These are phyloP conservation scores for Blumeriella jaapii DNA, from an alignment of 2,329 filamentous ascomycete species.

Conservation along the genomic window DNA sequence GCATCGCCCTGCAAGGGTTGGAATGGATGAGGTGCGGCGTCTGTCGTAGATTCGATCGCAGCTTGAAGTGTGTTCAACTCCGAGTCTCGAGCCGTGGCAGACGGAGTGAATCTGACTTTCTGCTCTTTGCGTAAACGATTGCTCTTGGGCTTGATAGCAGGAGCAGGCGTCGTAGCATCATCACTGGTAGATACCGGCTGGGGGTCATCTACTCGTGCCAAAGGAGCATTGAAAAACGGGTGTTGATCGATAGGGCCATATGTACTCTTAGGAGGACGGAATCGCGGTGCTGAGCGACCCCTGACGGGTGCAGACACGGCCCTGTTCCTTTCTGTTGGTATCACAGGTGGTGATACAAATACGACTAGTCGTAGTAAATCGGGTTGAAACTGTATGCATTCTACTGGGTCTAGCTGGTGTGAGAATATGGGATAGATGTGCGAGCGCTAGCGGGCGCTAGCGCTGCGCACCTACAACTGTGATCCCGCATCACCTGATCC, in stretches of 20 bases:
- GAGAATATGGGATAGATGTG: too few relatives aligned
- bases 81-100: conserved; percentile 18
- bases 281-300: conserved; percentile 17
- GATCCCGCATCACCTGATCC: too few relatives aligned
- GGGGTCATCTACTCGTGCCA: conserved; percentile 8
- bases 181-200: neutral
- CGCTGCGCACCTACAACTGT: too few relatives aligned
- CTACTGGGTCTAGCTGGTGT: too few relatives aligned
- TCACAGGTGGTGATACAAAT: too few relatives aligned
- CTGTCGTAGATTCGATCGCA: conserved; percentile 13
- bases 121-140: conserved; percentile 9
- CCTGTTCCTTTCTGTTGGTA: too few relatives aligned
- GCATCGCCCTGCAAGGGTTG: conserved; percentile 3
- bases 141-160: conserved; percentile 1
- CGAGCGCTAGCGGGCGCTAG: too few relatives aligned
- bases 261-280: conserved; percentile 24
- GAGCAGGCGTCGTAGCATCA: too few relatives aligned
- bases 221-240: conserved; percentile 21
- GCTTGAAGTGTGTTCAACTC: conserved; percentile 14
- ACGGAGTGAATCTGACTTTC: conserved; percentile 19
- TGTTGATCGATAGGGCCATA: conserved; percentile 24
- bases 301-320: conserved; percentile 8
- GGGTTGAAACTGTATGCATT: too few relatives aligned
- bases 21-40: conserved; percentile 12
- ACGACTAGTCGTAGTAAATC: too few relatives aligned